Conservation (phyloP, 495 filamentous ascomycete genomes). For the Annulohypoxylon moriforme region DNA sequence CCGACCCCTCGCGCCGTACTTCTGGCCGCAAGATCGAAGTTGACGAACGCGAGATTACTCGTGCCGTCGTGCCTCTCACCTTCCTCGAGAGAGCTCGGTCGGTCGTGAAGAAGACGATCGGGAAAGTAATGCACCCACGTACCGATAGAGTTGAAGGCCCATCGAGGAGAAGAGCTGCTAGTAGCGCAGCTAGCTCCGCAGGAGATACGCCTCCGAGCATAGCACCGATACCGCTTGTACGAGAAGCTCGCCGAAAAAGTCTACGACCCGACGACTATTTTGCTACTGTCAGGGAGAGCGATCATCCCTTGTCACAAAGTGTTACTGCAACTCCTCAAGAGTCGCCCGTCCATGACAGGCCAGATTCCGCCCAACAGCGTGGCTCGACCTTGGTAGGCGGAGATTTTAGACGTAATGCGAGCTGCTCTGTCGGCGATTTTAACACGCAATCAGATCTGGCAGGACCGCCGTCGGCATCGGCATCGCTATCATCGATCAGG, state of each 20-base stretch:
- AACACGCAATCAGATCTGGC: slow-evolving; percentile 54
- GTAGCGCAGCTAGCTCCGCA: slow-evolving; percentile 67
- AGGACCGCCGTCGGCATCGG: slow-evolving; percentile 69
- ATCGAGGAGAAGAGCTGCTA: slow-evolving; percentile 64
- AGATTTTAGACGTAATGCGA: slow-evolving; percentile 52
- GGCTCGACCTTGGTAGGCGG: slow-evolving; percentile 55
- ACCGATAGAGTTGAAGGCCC: slow-evolving; percentile 65
- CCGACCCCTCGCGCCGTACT: slow-evolving; percentile 82
- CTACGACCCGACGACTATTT: slow-evolving; percentile 78
- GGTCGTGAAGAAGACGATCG: slow-evolving; percentile 73
- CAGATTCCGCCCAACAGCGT: slow-evolving; percentile 56
- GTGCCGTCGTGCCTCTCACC: slow-evolving; percentile 88
- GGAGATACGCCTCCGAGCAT: slow-evolving; percentile 56
- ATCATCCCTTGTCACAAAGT: slow-evolving; percentile 87
- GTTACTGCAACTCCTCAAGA: slow-evolving; percentile 77
- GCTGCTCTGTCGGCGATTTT: slow-evolving; percentile 53
- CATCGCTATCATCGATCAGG: slow-evolving; percentile 43
- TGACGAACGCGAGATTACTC: slow-evolving; percentile 86
- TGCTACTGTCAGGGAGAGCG: slow-evolving; percentile 63
- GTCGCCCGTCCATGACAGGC: slow-evolving; percentile 51
- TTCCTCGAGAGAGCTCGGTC: slow-evolving; percentile 81
- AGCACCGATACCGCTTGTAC: slow-evolving; percentile 52
- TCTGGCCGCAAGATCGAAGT: slow-evolving; percentile 93
- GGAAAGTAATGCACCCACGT: slow-evolving; percentile 69
- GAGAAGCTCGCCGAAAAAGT: slow-evolving; percentile 72